phyloP scores from a whole-genome alignment of 1,139 yeast species.

The Saccharomyces hybrid region DNA sequence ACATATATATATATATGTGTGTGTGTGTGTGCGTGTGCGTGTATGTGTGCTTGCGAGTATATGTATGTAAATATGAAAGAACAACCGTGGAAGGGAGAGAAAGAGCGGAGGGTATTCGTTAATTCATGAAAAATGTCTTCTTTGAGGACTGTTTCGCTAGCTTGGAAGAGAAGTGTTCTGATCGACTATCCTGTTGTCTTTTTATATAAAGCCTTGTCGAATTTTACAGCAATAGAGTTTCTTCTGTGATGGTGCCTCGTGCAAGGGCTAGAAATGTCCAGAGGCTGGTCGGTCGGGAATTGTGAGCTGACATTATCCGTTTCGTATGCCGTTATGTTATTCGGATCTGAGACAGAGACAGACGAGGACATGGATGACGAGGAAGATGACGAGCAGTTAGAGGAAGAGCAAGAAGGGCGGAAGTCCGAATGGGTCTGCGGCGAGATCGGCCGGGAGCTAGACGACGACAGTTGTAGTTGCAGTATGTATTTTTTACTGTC shows the following conservation, averaged over 20 bases:
- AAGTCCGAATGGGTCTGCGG: background rate
- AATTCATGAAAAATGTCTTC: background rate
- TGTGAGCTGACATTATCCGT: background rate
- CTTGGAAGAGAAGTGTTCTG: background rate
- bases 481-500: background rate
- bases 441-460: background rate
- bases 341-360: background rate
- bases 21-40: background rate
- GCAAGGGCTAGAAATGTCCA: constrained; percentile 13
- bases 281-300: background rate
- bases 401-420: background rate
- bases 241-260: constrained; percentile 31
- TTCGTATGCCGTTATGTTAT: background rate
- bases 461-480: background rate
- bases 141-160: background rate
- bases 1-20: background rate
- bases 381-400: constrained; percentile 1
- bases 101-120: background rate
- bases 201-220: constrained; percentile 19
- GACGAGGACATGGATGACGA: background rate
- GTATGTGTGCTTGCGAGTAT: background rate
- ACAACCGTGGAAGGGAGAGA: background rate
- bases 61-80: background rate
- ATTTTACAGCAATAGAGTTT: constrained; percentile 29
- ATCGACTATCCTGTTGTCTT: background rate